These are phyloP conservation scores for Kluyveromyces aestuarii DNA, from an alignment of 805 yeast species.

Conservation along the genomic window DNA sequence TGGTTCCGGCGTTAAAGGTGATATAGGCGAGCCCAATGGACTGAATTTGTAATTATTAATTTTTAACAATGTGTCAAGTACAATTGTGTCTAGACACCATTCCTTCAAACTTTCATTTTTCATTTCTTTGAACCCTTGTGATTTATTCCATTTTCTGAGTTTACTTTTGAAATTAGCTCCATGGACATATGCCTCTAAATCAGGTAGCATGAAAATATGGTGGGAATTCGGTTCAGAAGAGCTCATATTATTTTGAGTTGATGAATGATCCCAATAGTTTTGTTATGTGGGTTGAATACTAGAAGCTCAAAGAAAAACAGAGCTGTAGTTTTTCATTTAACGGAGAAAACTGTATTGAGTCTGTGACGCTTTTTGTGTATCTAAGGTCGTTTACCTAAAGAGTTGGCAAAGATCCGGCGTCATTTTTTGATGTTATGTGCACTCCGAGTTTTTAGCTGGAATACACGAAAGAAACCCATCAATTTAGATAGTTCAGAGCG, in stretches of 20 bases:
- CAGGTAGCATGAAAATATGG: not conserved
- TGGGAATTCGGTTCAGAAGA: not conserved
- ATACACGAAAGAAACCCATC: no score
- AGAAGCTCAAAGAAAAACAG: not conserved
- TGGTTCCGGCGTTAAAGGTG: conserved; percentile 1
- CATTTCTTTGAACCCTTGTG: conserved; percentile 1
- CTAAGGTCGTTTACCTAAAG: not conserved
- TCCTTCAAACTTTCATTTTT: not conserved
- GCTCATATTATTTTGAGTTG: no score
- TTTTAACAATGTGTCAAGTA: not conserved
- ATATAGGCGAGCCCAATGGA: not conserved
- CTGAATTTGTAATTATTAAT: not conserved
- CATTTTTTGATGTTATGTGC: not conserved
- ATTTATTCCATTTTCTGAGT: not conserved
- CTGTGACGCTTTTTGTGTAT: not conserved
- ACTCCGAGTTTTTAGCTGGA: no score
- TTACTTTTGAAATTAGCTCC: conserved; percentile 1
- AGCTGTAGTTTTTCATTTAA: no score
- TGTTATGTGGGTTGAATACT: not conserved
- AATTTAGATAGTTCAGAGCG: no score
- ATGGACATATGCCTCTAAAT: conserved; percentile 2
- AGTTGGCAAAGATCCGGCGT: not conserved
- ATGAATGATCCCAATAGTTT: not conserved
- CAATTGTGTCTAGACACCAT: conserved; percentile 3
- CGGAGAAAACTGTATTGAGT: no score